Evolutionary conservation across 306 rosid species (phyloP).

Genomic region (Pterocarpus santalinus): DNA sequence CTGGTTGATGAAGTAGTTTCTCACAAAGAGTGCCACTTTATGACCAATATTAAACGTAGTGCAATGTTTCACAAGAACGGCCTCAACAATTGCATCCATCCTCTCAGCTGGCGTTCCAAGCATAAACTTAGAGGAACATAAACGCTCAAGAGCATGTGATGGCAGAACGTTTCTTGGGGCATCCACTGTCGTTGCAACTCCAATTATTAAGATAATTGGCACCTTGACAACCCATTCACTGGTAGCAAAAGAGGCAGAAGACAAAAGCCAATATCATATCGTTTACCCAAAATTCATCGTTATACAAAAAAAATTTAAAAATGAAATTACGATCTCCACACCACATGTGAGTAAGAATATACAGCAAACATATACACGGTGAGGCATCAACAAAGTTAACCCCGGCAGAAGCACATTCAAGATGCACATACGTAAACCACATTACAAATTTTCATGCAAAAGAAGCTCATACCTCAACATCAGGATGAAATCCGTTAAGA

Average conservation of each 20-base stretch:
- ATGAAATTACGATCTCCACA: slow-evolving; percentile 22
- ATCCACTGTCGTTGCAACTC: slow-evolving; percentile 89
- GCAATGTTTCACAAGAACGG: slow-evolving; percentile 78
- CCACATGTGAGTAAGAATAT: slow-evolving; percentile 18
- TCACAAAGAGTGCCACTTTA: slow-evolving; percentile 83
- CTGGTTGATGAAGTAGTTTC: slow-evolving; percentile 86
- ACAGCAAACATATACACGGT: slow-evolving; percentile 9
- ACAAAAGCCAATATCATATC: slow-evolving; percentile 32
- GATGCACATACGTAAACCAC: slow-evolving; percentile 7
- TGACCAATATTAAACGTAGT: slow-evolving; percentile 76
- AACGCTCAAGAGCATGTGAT: slow-evolving; percentile 75
- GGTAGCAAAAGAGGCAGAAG: slow-evolving; percentile 44
- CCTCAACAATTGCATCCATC: slow-evolving; percentile 92
- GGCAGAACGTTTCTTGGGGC: slow-evolving; percentile 71
- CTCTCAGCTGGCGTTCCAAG: slow-evolving; percentile 84
- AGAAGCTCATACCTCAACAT: slow-evolving; percentile 73
- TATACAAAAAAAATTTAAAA: slow-evolving; percentile 10
- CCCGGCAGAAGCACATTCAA: slow-evolving; percentile 12
- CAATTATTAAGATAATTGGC: slow-evolving; percentile 85
- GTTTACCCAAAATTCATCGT: slow-evolving; percentile 31
- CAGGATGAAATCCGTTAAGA: slow-evolving; percentile 81
- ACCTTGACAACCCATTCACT: slow-evolving; percentile 93
- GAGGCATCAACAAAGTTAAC: slow-evolving; percentile 30
- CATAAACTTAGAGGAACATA: slow-evolving; percentile 69
- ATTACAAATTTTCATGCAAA: slow-evolving; percentile 22